Evolutionary conservation across 345 rosid genomes (phyloP), one percentile per base, ranked within the genome.

Genomic region (Draba incana): DNA sequence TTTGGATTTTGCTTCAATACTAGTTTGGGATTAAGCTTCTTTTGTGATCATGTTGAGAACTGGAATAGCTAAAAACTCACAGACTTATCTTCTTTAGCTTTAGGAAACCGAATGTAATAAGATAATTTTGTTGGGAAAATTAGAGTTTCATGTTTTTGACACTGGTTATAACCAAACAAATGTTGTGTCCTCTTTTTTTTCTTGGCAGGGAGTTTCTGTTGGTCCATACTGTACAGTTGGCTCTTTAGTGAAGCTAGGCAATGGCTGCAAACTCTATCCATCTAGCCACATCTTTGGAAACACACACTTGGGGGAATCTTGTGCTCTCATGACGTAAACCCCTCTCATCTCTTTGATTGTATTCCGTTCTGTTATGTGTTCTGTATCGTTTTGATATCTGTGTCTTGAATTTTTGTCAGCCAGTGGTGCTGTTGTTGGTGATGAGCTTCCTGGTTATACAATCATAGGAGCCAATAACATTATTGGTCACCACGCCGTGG

Each of bases 361-460:
- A 0, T 15, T 66, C 11, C 8, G 0, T 64, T 15, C 6, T 20
- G 20, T 20, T 0, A 20, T 20, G 20, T 20, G 20, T 20, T 20
- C 20, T 20, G 20, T 20, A 20, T 20, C 20, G 20, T 20, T 45
- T 57, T 76, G 54, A 24, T 55, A 45, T n/a, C n/a, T 50, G 35
- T 30, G 20, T 44, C 20, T 20, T 20, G 20, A 47, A 71, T 75
- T 64, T 71, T 69, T 71, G 86, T 85, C 77, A 81, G 87, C 84
- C 87, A 90, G 97, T 85, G 96, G 97, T 65, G 89, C 96, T 68
- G 83, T 87, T 50, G 92, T 93, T 80, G 97, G 99, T 6, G 95
- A 90, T 76, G 88, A 84, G 77, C 88, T 86, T 80, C 91, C 96
- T 6, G 96, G 98, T 14, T 58, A 24, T 39, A 90, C 94, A 11